A percentile compares a stretch with the other conserved stretches of the same genome.
phyloP scores from a whole-genome alignment of 2,329 filamentous ascomycete genomes.

The Aspergillus quadrilineatus region DNA sequence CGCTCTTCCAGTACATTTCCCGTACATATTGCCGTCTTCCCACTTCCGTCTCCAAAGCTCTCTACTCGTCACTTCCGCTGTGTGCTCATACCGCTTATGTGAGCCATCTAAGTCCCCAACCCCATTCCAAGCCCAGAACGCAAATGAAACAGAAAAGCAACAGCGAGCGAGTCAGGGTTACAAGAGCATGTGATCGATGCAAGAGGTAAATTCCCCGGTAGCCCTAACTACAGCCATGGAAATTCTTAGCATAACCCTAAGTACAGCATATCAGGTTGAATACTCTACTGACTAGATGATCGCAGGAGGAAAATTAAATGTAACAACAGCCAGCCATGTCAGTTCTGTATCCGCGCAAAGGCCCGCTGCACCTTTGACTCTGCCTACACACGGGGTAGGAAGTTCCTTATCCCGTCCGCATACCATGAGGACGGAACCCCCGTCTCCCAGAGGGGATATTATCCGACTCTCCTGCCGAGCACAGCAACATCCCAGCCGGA shows the following conservation, averaged over 20 bases:
- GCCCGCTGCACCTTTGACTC: slow-evolving; percentile 18
- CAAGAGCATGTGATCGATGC: slow-evolving; percentile 42
- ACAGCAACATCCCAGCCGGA: background rate
- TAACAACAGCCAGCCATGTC: slow-evolving; percentile 54
- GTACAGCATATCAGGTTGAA: background rate
- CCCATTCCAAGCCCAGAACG: background rate
- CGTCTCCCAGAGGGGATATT: background rate
- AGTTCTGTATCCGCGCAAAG: slow-evolving; percentile 17
- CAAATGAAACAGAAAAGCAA: slow-evolving; percentile 1
- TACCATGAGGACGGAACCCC: background rate
- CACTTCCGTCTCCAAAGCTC: background rate
- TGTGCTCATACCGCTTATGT: no score
- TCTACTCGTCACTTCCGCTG: no score
- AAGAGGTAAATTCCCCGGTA: slow-evolving; percentile 17
- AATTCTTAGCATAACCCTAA: no score
- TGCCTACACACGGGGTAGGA: slow-evolving; percentile 16
- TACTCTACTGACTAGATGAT: background rate
- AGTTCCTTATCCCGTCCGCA: background rate
- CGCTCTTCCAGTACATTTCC: no score
- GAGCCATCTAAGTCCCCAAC: no score
- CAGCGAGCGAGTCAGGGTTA: slow-evolving; percentile 32
- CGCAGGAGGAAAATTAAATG: slow-evolving; percentile 54
- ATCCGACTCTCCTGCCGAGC: background rate
- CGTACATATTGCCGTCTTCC: background rate
- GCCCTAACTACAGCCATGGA: background rate